These are phyloP conservation scores for Penicillium thymicola DNA, from an alignment of 2,329 filamentous ascomycete species.

Conservation along the genomic window DNA sequence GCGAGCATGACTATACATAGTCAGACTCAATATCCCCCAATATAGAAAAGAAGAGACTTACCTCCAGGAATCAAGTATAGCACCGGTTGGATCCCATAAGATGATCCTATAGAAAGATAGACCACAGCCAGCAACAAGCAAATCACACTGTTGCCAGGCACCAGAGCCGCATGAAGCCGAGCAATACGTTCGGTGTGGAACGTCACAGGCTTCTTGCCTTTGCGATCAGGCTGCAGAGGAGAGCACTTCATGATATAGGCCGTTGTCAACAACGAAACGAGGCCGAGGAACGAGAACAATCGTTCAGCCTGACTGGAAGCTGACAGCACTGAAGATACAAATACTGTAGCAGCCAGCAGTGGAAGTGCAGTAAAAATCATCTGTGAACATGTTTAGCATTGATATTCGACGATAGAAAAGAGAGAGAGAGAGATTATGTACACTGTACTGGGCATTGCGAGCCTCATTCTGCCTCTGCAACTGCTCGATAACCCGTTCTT, in stretches of 20 bases:
- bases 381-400: constrained; percentile 14
- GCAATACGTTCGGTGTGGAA: constrained; percentile 17
- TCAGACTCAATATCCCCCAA: constrained; percentile 16
- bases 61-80: constrained; percentile 40
- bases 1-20: constrained; percentile 34
- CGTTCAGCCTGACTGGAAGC: constrained; percentile 19
- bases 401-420: not conserved
- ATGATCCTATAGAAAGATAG: constrained; percentile 22
- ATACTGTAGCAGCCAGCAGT: constrained; percentile 30
- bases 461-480: constrained; percentile 38
- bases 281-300: constrained; percentile 30
- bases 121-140: constrained; percentile 32
- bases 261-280: constrained; percentile 38
- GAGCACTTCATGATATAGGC: constrained; percentile 38
- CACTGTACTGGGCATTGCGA: constrained; percentile 41
- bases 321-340: constrained; percentile 33
- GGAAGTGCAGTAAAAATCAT: constrained; percentile 39
- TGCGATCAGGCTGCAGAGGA: constrained; percentile 28
- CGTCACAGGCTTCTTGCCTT: constrained; percentile 28
- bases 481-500: constrained; percentile 41
- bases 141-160: constrained; percentile 28
- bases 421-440: constrained; percentile 21
- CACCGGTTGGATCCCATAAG: constrained; percentile 22
- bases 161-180: constrained; percentile 23
- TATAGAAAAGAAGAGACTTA: constrained; percentile 21